These are phyloP conservation scores for Gremmenia infestans DNA, from an alignment of 2,329 filamentous ascomycete genomes.

Conservation along the genomic window DNA sequence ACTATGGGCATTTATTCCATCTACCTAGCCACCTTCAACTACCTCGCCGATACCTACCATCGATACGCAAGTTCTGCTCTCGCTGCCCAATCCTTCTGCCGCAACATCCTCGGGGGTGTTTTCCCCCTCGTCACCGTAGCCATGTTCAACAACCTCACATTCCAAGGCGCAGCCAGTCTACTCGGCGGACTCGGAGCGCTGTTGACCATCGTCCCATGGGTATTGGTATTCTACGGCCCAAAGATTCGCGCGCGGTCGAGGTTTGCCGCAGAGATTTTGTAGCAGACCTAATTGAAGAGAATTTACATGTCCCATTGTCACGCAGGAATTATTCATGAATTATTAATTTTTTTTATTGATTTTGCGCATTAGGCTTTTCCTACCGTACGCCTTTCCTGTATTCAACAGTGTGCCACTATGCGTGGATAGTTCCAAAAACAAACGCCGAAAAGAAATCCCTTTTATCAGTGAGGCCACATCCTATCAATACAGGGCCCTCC, in stretches of 20 bases:
- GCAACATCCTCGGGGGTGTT: constrained; percentile 75
- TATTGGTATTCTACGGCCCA: constrained; percentile 73
- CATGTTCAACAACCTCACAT: constrained; percentile 70
- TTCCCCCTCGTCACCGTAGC: constrained; percentile 73
- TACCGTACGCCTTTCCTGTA: no score
- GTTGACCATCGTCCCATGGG: constrained; percentile 84
- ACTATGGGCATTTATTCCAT: constrained; percentile 84
- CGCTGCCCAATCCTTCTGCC: constrained; percentile 79
- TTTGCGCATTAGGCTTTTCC: no score
- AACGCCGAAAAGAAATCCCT: no score
- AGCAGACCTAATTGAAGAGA: no score
- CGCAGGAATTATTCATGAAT: no score
- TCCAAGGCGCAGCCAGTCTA: constrained; percentile 65
- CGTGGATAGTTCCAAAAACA: no score
- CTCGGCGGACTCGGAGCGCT: constrained; percentile 62
- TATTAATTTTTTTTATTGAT: no score
- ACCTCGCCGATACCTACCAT: constrained; percentile 83
- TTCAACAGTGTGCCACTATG: no score
- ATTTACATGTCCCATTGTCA: no score
- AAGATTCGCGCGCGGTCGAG: constrained; percentile 70
- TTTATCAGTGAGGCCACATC: no score
- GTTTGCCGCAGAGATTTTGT: constrained; percentile 48
- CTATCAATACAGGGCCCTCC: no score
- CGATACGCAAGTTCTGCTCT: constrained; percentile 79
- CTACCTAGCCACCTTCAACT: constrained; percentile 88